These are phyloP conservation scores for Wickerhamiella infanticola DNA, from an alignment of 1,139 yeast genomes.

Conservation along the genomic window DNA sequence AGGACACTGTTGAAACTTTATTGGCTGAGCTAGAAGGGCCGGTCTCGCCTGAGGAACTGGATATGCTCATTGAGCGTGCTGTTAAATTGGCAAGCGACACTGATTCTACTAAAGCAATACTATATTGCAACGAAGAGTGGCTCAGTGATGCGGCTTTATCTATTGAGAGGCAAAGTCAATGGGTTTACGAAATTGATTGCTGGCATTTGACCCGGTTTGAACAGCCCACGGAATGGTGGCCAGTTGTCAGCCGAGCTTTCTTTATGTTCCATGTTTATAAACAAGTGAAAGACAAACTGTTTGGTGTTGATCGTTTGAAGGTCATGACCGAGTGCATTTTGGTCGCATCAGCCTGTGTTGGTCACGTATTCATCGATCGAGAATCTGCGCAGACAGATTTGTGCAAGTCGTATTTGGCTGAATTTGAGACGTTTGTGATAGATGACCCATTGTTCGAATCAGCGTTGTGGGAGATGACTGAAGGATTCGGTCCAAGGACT, in stretches of 20 bases:
- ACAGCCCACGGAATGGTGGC: neutral
- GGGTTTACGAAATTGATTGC: neutral
- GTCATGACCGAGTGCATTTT: neutral
- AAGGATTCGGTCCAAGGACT: neutral
- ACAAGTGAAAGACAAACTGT: neutral
- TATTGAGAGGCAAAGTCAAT: neutral
- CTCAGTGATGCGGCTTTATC: neutral
- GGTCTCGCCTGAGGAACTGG: neutral
- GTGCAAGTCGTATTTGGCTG: neutral
- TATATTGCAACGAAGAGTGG: neutral
- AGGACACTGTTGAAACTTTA: neutral
- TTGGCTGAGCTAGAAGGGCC: neutral
- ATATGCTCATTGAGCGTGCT: conserved; percentile 2
- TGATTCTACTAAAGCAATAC: neutral
- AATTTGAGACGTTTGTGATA: neutral
- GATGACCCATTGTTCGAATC: conserved; percentile 1
- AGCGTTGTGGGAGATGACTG: conserved; percentile 3
- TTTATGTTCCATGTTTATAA: conserved; percentile 1
- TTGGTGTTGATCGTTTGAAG: neutral
- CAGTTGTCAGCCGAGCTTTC: neutral
- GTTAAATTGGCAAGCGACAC: neutral
- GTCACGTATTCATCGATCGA: neutral
- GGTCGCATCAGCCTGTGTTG: neutral
- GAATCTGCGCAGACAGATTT: neutral
- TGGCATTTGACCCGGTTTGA: neutral